Evolutionary conservation across 106 monocot species (phyloP), one percentile per base, ranked within the genome.

Genomic region (Apostasia shenzhenica): DNA sequence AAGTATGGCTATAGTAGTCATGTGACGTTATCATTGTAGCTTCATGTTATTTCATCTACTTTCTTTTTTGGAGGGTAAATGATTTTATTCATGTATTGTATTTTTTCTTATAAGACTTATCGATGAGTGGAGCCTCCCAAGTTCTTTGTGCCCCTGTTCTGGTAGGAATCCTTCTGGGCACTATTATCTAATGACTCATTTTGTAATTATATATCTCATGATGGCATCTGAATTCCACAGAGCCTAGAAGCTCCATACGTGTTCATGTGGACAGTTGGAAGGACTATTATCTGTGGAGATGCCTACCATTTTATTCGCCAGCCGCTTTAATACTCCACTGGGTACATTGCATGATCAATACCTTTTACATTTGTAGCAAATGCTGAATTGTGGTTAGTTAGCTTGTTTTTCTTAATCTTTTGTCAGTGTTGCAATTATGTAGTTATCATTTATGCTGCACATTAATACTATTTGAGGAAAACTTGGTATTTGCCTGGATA

Each of bases 221-320:
- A 57, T 65, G 7, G n/a, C 26, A 6, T 2, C 59, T 26, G 53
- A 65, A 53, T 50, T 48, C 12, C 67, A 54, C 75, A 90, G 86
- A 76, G 9, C 93, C 90, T 55, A 69, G 41, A 76, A 55, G 2
- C 70, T 59, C 59, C 56, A 2, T 84, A 61, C 69, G 75, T 56
- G 81, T 48, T 67, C 57, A n/a, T 39, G 64, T 94, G 70, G 61
- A 40, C 44, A 73, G 79, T 67, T 94, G 94, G 94, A 74, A 88
- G 55, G 91, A 91, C 62, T 94, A 94, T 71, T 94, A 91, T 54
- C 53, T 57, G 43, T 94, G 90, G 88, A 87, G 94, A 76, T 67
- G 81, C 55, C 94, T 94, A 67, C 91, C 91, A 52, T 73, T 88
- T 37, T 55, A 84, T 72, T 94, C 94, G 14, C 88, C 94, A 44